Base-by-base conservation (phyloP, 148 eudicot species). In the Chenopodium quinoa region DNA sequence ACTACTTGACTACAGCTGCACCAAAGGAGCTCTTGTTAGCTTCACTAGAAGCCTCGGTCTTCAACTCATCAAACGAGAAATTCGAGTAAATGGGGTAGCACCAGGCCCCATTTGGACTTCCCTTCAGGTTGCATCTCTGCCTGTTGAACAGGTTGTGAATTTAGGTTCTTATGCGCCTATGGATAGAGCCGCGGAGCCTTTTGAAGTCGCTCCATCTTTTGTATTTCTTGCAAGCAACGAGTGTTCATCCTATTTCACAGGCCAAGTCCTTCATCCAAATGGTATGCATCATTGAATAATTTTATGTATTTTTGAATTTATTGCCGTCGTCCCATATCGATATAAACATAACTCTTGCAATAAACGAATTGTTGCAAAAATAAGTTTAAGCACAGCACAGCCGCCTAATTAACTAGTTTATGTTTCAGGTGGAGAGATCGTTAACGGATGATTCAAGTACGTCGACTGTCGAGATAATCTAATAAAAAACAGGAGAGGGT, bases 91-190 rank as follows among this genome's bases (percentile, higher is more conserved):
- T 50, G 95, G 84, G 13, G 93, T 92, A 1, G 91, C 92, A 20
- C 86, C 92, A 0, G 93, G 93, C 1, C 88, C 84, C 7, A 80
- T 88, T 1, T 92, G 93, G 93, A 92, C 95, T 11, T 92, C 94
- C 2, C 52, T 91, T 16, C 70, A 76, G 1, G 87, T 84, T 10
- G 84, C 84, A 23, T 77, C 84, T 0, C 44, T 73, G 5, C 83
- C 80, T 8, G 86, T 65, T 9, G 86, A 90, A 0, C 23, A 64
- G 68, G 48, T 79, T 16, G 77, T 46, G 1, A 82, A 1, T 10
- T 82, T 88, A 1, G 90, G 87, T 44, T 64, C 76, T 0, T 60
- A 87, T 34, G 85, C 72, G 0, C 88, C 92, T 0, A 74, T 92
- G 87, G 79, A 68, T 16, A 83, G 92, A 80, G 90, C 91, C 1